A percentile compares a stretch with the other conserved stretches of the same genome.
phyloP scores from a whole-genome alignment of 257 asterid genomes.

The Capsicum pubescens region DNA sequence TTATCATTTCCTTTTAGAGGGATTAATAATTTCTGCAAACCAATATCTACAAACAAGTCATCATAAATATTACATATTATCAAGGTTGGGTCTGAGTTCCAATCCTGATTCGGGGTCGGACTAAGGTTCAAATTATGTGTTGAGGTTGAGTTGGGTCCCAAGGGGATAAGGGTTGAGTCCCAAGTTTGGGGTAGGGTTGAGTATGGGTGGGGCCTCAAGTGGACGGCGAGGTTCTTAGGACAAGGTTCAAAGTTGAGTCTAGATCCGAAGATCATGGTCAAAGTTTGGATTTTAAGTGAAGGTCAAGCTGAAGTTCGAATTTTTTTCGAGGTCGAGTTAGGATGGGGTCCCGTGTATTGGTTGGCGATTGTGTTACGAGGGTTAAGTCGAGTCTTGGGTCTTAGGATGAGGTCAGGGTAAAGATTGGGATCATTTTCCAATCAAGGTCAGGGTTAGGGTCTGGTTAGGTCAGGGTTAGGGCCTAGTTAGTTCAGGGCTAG shows the following conservation, averaged over 20 bases:
- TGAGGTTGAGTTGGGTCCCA: not conserved
- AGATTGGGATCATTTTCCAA: not conserved
- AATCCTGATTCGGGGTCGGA: not conserved
- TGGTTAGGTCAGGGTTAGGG: not conserved
- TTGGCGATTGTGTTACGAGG: not conserved
- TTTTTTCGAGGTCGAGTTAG: not conserved
- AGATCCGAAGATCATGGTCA: not conserved
- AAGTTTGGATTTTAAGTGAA: not conserved
- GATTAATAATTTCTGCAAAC: not conserved
- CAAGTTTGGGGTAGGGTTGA: not conserved
- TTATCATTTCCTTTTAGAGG: not conserved
- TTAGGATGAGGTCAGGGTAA: not conserved
- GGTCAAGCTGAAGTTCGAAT: too few relatives aligned
- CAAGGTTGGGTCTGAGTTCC: not conserved
- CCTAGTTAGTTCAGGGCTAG: not conserved
- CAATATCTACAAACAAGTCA: not conserved
- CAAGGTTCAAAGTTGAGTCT: not conserved
- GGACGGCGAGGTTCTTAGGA: not conserved
- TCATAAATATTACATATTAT: not conserved
- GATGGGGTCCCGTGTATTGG: not conserved
- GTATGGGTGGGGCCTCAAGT: not conserved
- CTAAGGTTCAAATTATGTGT: not conserved
- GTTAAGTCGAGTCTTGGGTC: not conserved
- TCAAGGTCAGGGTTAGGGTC: not conserved
- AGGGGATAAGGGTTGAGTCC: not conserved